These are phyloP conservation scores for Zasmidium citrigriseum DNA, from an alignment of 2,329 filamentous ascomycete species.

Conservation along the genomic window DNA sequence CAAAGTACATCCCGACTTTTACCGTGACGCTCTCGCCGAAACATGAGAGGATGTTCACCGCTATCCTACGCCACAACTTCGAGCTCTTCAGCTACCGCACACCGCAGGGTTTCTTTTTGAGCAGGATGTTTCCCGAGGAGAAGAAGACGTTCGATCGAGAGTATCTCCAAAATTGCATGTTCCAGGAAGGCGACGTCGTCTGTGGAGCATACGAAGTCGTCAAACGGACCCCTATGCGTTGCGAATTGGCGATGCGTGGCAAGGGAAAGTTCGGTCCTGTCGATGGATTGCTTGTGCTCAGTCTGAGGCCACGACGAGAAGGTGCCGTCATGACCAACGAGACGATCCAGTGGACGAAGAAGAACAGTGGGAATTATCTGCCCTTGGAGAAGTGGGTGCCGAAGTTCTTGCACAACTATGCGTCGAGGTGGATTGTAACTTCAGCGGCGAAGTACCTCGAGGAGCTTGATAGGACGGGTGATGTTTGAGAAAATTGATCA, in stretches of 20 bases:
- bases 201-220: conserved; percentile 24
- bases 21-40: conserved; percentile 12
- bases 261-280: conserved; percentile 7
- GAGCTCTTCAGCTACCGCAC: conserved; percentile 14
- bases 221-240: conserved; percentile 14
- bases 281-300: conserved; percentile 18
- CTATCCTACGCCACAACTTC: conserved; percentile 22
- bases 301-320: conserved; percentile 18
- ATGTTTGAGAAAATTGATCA: not conserved
- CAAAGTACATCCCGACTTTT: conserved; percentile 18
- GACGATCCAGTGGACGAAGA: conserved; percentile 25
- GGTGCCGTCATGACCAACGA: conserved; percentile 22
- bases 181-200: conserved; percentile 24
- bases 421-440: conserved; percentile 16
- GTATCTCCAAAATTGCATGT: conserved; percentile 20
- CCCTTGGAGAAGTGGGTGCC: conserved; percentile 21
- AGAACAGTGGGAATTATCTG: conserved; percentile 13
- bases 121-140: not conserved
- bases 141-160: conserved; percentile 19
- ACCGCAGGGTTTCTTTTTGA: conserved; percentile 16
- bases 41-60: conserved; percentile 20
- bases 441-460: conserved; percentile 17
- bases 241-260: conserved; percentile 17
- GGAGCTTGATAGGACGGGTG: not conserved
- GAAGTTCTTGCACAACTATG: conserved; percentile 20